Percentiles rank a stretch among this genome's conserved stretches.
Evolutionary conservation across 257 asterid genomes (phyloP).

Genomic region (Parsonsia alboflavescens): DNA sequence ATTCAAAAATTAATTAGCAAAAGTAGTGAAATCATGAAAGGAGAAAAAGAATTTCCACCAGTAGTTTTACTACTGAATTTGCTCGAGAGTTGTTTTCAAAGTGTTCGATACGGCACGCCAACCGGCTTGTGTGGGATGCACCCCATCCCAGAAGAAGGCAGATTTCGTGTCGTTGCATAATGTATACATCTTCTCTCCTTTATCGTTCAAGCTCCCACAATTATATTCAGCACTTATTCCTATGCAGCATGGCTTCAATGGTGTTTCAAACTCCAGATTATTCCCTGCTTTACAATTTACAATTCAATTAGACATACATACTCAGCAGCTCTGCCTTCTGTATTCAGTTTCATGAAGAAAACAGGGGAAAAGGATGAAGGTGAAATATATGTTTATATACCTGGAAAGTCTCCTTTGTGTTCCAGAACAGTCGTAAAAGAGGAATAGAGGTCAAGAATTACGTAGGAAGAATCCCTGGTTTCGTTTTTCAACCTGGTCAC

Average conservation of each 20-base stretch:
- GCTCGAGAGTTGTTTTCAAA: slow-evolving; percentile 38
- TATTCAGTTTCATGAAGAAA: too few relatives aligned
- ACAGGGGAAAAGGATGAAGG: too few relatives aligned
- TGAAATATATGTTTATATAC: slow-evolving; percentile 16
- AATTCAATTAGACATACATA: background rate
- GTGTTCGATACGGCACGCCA: slow-evolving; percentile 57
- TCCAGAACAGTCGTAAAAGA: slow-evolving; percentile 47
- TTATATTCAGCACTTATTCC: slow-evolving; percentile 38
- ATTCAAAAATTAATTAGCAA: background rate
- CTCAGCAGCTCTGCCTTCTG: too few relatives aligned
- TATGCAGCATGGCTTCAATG: slow-evolving; percentile 73
- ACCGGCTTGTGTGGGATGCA: slow-evolving; percentile 91
- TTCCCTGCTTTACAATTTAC: slow-evolving; percentile 32
- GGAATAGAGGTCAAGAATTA: slow-evolving; percentile 54
- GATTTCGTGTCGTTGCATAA: slow-evolving; percentile 56
- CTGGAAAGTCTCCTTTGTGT: slow-evolving; percentile 33
- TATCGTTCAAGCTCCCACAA: slow-evolving; percentile 51
- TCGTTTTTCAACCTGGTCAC: slow-evolving; percentile 47
- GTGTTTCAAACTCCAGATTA: slow-evolving; percentile 43
- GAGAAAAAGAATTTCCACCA: background rate
- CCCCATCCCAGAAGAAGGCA: slow-evolving; percentile 72
- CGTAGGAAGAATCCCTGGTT: slow-evolving; percentile 29
- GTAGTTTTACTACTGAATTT: slow-evolving; percentile 9
- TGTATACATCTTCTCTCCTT: slow-evolving; percentile 59
- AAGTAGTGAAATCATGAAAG: too few relatives aligned